Evolutionary conservation across 768 basidiomycete species (phyloP), one percentile per base, ranked within the genome.

Genomic region (Boletus huronensis): DNA sequence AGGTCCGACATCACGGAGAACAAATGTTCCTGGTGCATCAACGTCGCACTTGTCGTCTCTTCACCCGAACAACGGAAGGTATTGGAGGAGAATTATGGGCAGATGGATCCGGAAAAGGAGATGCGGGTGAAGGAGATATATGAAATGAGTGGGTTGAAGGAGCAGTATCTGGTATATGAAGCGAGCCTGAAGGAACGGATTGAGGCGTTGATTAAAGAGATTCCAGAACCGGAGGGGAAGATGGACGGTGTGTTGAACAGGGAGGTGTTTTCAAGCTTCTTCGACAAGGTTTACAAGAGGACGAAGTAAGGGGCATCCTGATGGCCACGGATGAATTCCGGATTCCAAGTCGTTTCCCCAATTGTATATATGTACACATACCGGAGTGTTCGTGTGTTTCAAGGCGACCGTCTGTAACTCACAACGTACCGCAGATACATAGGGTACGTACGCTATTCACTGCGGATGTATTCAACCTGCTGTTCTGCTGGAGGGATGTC

Each of bases 21-120:
- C 32, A 46, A 29, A n/a, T 52, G 51, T 23, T 52, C 51, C 13
- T 52, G 51, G 51, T 52, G 51, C 16, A 28, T 52, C 26, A 52
- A 49, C 28, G 51, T 49, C 1, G 51, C 51, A 6, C 26, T 52
- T 21, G 34, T 16, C 6, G 19, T 52, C 4, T 48, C 35, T 5
- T 23, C 51, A 7, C 51, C 51, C 6, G 35, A 25, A 9, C 51
- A 52, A 21, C 51, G 46, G 10, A 31, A 28, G 35, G 46, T 52
- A 7, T 9, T 52, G 45, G 51, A 52, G 2, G 45, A 19, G 8
- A 52, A 52, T 9, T 52, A 52, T 10, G 46, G 51, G 28, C 45
- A 11, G 1, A 49, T 5, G 19, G 46, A 52, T 23, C 14, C 44
- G 16, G 26, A 21, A 10, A 48, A 23, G 26, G 51, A 47, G 19